Evolutionary conservation across 352 stramenopile species (phyloP).

Genomic region (Pythium myriotylum): DNA sequence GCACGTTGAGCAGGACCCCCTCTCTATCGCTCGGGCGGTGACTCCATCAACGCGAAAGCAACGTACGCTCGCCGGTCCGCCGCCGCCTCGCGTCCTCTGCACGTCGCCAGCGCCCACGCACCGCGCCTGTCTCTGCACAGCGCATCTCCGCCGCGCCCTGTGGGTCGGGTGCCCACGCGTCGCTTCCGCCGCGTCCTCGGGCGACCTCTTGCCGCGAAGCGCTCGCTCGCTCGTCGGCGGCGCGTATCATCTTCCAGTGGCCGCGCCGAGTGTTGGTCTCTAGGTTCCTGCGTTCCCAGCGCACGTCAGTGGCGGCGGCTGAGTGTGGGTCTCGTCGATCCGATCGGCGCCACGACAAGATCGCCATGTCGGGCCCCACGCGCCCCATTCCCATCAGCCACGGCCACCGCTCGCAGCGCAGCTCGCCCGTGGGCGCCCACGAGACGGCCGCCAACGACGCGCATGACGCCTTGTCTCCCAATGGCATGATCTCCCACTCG

Average conservation of each 20-base stretch:
- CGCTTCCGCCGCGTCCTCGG: too few species aligned
- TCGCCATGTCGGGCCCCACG: slow-evolving; percentile 37
- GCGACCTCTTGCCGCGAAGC: too few species aligned
- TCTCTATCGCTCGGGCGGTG: slow-evolving; percentile 5
- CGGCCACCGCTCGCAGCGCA: slow-evolving; percentile 44
- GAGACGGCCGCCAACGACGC: slow-evolving; percentile 1
- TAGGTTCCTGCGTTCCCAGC: not conserved
- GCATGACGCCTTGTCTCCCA: slow-evolving; percentile 23
- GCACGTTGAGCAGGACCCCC: not conserved
- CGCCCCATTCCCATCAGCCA: slow-evolving; percentile 59
- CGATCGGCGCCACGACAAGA: not conserved
- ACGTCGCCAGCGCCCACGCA: not conserved
- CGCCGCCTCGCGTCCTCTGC: not conserved
- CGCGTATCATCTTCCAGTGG: slow-evolving; percentile 1
- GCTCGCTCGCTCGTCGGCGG: too few species aligned
- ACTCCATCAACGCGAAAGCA: slow-evolving; percentile 11
- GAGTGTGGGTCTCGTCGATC: slow-evolving; percentile 1
- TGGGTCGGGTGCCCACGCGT: too few species aligned
- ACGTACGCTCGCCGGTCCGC: not conserved
- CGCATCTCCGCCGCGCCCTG: not conserved
- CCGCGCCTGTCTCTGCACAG: not conserved
- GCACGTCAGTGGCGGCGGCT: not conserved
- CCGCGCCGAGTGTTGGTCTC: slow-evolving; percentile 19
- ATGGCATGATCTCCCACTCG: slow-evolving; percentile 56
- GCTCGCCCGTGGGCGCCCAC: slow-evolving; percentile 35